A percentile compares a stretch with the other conserved stretches of the same genome.
Evolutionary conservation across 495 filamentous ascomycete genomes (phyloP).

Genomic region (Neurospora tetrasperma): DNA sequence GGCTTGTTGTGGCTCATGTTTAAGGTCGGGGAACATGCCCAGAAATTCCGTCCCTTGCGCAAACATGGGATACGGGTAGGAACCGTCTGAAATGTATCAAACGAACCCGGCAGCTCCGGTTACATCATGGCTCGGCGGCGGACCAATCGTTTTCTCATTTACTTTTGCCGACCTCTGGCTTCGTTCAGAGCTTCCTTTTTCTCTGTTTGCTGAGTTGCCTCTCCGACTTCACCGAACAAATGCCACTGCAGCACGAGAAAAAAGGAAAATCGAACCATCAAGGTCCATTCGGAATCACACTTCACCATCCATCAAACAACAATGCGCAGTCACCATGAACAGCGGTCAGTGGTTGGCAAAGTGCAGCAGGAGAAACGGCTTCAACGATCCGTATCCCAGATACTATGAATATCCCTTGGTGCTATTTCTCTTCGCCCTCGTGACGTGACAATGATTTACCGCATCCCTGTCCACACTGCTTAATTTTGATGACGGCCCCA

Average conservation of each 20-base stretch:
- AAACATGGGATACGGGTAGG: not conserved
- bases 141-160: not conserved
- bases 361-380: not conserved
- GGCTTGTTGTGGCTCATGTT: not conserved
- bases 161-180: not conserved
- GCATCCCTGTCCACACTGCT: conserved; percentile 6
- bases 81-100: not conserved
- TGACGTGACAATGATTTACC: conserved; percentile 18
- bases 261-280: not conserved
- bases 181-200: not conserved
- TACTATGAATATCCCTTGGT: not conserved
- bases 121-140: not conserved
- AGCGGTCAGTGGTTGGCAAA: not conserved
- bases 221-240: not conserved
- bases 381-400: not conserved
- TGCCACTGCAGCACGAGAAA: not conserved
- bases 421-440: conserved; percentile 11
- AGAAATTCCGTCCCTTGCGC: not conserved
- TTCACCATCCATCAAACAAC: not conserved
- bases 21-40: not conserved
- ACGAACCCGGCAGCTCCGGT: not conserved
- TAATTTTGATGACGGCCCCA: conserved; percentile 7
- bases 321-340: not conserved
- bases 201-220: not conserved
- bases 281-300: not conserved